A percentile compares a stretch with the other conserved stretches of the same genome.
Evolutionary conservation across 768 basidiomycete species (phyloP).

Genomic region (Pleurotus citrinopileatus): DNA sequence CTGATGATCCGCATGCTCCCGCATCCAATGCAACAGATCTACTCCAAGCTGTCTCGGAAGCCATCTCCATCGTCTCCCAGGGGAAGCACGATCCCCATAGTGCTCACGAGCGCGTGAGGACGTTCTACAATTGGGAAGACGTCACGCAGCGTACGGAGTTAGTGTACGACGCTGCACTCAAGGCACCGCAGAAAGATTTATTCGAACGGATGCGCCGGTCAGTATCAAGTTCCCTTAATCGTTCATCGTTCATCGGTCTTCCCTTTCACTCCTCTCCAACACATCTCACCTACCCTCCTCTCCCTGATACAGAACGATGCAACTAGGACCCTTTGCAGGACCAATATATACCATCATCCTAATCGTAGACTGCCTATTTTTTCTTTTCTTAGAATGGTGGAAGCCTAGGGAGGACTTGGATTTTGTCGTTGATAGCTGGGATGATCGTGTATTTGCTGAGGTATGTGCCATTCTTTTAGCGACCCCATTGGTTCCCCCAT

Average conservation of each 20-base stretch:
- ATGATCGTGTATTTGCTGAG: constrained; percentile 18
- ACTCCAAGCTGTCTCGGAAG: constrained; percentile 77
- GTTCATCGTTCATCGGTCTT: too few relatives aligned
- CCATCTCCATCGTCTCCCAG: constrained; percentile 63
- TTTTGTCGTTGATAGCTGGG: constrained; percentile 67
- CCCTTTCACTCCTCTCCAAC: not conserved
- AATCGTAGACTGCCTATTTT: constrained; percentile 87
- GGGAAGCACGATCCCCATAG: constrained; percentile 71
- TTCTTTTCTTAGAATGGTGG: constrained; percentile 80
- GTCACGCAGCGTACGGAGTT: constrained; percentile 78
- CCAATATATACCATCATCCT: constrained; percentile 87
- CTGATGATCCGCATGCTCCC: not conserved
- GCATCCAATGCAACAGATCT: too few relatives aligned
- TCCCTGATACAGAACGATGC: constrained; percentile 55
- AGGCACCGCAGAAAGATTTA: constrained; percentile 61
- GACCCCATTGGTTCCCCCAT: too few relatives aligned
- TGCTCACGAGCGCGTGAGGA: constrained; percentile 76
- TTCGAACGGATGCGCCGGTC: constrained; percentile 78
- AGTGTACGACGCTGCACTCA: constrained; percentile 74
- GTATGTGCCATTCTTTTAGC: not conserved
- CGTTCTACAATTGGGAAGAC: constrained; percentile 85
- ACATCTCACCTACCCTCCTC: not conserved
- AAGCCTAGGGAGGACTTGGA: constrained; percentile 77
- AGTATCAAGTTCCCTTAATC: too few relatives aligned
- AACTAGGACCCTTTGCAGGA: constrained; percentile 77